Evolutionary conservation across 2,329 filamentous ascomycete genomes (phyloP).

Genomic region (Ophiocordyceps polyrhachis-furcata): DNA sequence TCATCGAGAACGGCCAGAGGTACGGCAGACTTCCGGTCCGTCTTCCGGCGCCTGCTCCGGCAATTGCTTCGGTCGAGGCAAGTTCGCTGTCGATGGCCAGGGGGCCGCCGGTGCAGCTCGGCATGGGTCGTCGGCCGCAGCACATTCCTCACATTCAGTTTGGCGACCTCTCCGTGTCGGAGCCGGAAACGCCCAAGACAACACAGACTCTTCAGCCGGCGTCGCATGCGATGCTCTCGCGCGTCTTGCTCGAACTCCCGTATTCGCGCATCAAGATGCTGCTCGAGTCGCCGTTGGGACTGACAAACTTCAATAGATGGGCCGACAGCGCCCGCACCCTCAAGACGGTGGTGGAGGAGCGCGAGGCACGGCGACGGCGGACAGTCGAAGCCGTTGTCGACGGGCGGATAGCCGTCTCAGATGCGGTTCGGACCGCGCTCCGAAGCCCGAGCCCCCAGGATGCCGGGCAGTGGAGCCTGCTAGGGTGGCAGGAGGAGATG

Average conservation of each 20-base stretch:
- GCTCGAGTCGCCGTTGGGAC: conserved; percentile 34
- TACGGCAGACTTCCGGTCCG: conserved; percentile 21
- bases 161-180: conserved; percentile 37
- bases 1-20: conserved; percentile 14
- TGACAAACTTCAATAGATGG: conserved; percentile 33
- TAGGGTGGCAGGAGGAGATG: conserved; percentile 31
- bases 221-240: conserved; percentile 37
- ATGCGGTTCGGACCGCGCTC: conserved; percentile 17
- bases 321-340: conserved; percentile 29
- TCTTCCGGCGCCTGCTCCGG: conserved; percentile 5
- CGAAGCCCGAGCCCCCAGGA: conserved; percentile 19
- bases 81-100: conserved; percentile 14
- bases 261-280: conserved; percentile 46
- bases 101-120: conserved; percentile 17
- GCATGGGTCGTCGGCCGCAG: conserved; percentile 22
- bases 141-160: conserved; percentile 49
- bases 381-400: conserved; percentile 23
- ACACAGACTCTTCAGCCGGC: conserved; percentile 10
- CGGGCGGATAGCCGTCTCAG: conserved; percentile 16
- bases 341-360: conserved; percentile 31
- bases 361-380: conserved; percentile 34
- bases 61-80: conserved; percentile 3
- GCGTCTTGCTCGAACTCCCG: conserved; percentile 50
- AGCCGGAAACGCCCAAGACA: conserved; percentile 13
- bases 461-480: conserved; percentile 23